Percentiles rank a stretch among this genome's conserved stretches.
Conservation (phyloP, 2,329 filamentous ascomycete species). For the Magnaporthales sp. region DNA sequence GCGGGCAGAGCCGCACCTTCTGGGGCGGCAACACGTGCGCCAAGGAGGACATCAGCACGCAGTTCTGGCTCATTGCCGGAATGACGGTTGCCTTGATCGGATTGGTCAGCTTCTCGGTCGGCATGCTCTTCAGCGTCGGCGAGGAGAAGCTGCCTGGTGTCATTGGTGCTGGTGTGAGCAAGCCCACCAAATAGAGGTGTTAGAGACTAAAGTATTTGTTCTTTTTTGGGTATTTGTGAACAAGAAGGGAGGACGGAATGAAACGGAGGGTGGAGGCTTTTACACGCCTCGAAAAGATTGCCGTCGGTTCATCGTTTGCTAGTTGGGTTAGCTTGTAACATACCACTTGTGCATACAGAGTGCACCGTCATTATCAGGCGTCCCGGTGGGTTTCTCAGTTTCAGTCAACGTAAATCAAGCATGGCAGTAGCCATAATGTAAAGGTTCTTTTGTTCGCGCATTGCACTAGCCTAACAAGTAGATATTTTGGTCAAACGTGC, state of each 20-base stretch:
- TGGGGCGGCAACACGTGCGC: slow-evolving; percentile 86
- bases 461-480: background rate
- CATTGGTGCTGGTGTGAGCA: slow-evolving; percentile 87
- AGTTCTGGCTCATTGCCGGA: slow-evolving; percentile 79
- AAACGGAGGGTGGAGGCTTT: background rate
- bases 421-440: slow-evolving; percentile 1
- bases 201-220: background rate
- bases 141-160: slow-evolving; percentile 85
- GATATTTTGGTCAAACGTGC: background rate
- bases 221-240: background rate
- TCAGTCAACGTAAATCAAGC: background rate
- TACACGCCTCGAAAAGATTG: background rate
- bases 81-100: slow-evolving; percentile 64
- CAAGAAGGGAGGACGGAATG: background rate
- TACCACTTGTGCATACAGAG: background rate
- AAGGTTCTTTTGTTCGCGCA: background rate
- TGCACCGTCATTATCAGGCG: slow-evolving; percentile 1
- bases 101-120: slow-evolving; percentile 61
- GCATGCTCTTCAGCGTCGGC: slow-evolving; percentile 74
- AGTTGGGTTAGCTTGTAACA: background rate
- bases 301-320: background rate
- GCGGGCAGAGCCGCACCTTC: slow-evolving; percentile 41
- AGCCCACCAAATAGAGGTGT: slow-evolving; percentile 42
- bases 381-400: background rate
- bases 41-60: slow-evolving; percentile 81